A percentile compares a stretch with the other conserved stretches of the same genome.
Conservation (phyloP, 2,329 filamentous ascomycete species). For the Alternaria consortialis region DNA sequence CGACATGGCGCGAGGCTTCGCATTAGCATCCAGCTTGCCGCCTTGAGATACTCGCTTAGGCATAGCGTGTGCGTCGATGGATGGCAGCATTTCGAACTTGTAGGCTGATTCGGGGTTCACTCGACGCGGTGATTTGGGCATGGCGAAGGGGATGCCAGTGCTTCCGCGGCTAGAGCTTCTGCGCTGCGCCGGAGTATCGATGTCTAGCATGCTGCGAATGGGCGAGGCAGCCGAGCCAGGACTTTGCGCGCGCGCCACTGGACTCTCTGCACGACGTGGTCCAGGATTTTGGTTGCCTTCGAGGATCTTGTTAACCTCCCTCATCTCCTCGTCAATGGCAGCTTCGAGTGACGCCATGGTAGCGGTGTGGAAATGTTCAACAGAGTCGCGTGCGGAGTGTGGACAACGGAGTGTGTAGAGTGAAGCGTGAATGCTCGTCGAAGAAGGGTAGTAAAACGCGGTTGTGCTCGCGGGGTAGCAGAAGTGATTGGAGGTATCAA, state of each 20-base stretch:
- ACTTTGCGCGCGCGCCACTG: conserved; percentile 61
- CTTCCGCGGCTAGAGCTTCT: conserved; percentile 47
- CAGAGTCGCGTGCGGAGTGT: conserved; percentile 18
- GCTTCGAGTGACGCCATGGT: conserved; percentile 76
- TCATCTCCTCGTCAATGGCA: conserved; percentile 78
- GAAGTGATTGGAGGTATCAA: conserved; percentile 21
- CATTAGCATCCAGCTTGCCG: conserved; percentile 49
- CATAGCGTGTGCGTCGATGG: conserved; percentile 54
- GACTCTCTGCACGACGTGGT: conserved; percentile 40
- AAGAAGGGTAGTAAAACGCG: conserved; percentile 10
- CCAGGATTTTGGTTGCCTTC: conserved; percentile 57
- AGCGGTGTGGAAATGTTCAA: conserved; percentile 11
- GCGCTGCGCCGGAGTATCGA: conserved; percentile 38
- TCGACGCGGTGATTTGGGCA: conserved; percentile 45
- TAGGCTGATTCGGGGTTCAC: conserved; percentile 53
- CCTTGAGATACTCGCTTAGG: conserved; percentile 56
- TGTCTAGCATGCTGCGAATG: conserved; percentile 58
- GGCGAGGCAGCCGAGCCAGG: conserved; percentile 65
- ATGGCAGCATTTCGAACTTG: conserved; percentile 58
- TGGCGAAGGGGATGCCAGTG: conserved; percentile 40
- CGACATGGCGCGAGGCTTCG: conserved; percentile 57
- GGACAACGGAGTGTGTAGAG: not conserved
- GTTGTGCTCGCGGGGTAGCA: conserved; percentile 33
- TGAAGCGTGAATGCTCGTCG: conserved; percentile 10
- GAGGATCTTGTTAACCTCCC: conserved; percentile 74